These are phyloP conservation scores for Aspergillus conjunctus DNA, from an alignment of 495 filamentous ascomycete species.

Conservation along the genomic window DNA sequence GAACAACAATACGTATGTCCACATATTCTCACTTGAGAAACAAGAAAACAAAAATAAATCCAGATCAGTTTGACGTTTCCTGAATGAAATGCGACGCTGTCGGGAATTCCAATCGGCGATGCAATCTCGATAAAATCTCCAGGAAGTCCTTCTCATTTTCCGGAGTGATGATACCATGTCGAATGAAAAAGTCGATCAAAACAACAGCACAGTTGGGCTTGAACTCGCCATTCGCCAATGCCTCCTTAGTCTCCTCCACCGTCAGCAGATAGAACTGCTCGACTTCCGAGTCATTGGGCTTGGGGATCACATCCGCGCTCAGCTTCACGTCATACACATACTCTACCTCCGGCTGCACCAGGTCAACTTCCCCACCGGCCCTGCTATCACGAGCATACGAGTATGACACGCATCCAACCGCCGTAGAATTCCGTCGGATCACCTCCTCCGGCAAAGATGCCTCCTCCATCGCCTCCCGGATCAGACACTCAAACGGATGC, in stretches of 20 bases:
- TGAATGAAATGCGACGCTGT: conserved; percentile 43
- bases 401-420: conserved; percentile 78
- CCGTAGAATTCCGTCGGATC: conserved; percentile 58
- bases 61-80: conserved; percentile 19
- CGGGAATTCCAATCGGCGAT: conserved; percentile 83
- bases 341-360: conserved; percentile 89
- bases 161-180: conserved; percentile 77
- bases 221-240: conserved; percentile 72
- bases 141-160: conserved; percentile 83
- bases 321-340: conserved; percentile 91
- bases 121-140: conserved; percentile 73
- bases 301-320: conserved; percentile 62
- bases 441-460: conserved; percentile 75
- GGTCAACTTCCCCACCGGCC: conserved; percentile 82
- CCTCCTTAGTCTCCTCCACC: conserved; percentile 71
- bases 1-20: conserved; percentile 24
- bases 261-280: conserved; percentile 78
- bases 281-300: conserved; percentile 84
- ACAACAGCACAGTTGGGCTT: conserved; percentile 93
- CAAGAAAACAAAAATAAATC: background rate
- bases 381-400: conserved; percentile 75
- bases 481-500: conserved; percentile 71
- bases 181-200: conserved; percentile 85
- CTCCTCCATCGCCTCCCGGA: conserved; percentile 88
- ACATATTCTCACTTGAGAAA: conserved; percentile 4